Conservation (phyloP, 2,329 filamentous ascomycete genomes). For the Aureobasidium lini region DNA sequence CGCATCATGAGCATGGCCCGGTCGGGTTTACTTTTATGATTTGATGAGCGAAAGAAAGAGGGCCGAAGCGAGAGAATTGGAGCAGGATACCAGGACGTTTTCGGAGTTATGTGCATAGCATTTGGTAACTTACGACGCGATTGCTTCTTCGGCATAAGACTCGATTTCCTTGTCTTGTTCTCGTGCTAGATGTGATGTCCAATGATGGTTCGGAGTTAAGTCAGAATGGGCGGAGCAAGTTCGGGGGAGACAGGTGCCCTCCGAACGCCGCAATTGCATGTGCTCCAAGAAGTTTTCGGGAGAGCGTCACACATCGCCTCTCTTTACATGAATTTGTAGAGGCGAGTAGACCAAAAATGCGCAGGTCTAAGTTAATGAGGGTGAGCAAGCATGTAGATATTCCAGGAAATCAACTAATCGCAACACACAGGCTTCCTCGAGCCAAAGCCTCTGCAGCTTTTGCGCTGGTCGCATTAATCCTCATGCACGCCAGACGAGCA, state of each 20-base stretch:
- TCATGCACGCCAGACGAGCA: neutral
- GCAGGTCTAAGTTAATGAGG: slow-evolving; percentile 11
- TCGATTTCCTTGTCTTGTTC: neutral
- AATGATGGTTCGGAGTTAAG: neutral
- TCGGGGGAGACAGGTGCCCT: neutral
- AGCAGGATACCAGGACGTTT: neutral
- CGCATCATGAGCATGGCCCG: neutral
- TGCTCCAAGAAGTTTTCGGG: neutral
- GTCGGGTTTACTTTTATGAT: neutral
- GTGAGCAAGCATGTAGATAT: neutral
- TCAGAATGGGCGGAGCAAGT: neutral
- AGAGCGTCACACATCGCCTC: neutral
- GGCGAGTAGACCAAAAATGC: neutral
- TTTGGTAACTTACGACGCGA: neutral
- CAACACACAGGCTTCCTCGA: slow-evolving; percentile 5
- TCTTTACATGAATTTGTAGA: neutral
- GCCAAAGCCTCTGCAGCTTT: slow-evolving; percentile 14
- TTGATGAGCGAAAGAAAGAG: neutral
- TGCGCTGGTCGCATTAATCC: slow-evolving; percentile 8
- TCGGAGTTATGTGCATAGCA: slow-evolving; percentile 1
- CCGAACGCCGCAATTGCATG: neutral
- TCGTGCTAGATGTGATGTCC: neutral
- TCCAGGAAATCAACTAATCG: neutral
- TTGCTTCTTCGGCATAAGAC: neutral
- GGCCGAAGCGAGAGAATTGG: neutral